Conservation (phyloP, 2,329 filamentous ascomycete genomes). For the Pseudogymnoascus sp. region DNA sequence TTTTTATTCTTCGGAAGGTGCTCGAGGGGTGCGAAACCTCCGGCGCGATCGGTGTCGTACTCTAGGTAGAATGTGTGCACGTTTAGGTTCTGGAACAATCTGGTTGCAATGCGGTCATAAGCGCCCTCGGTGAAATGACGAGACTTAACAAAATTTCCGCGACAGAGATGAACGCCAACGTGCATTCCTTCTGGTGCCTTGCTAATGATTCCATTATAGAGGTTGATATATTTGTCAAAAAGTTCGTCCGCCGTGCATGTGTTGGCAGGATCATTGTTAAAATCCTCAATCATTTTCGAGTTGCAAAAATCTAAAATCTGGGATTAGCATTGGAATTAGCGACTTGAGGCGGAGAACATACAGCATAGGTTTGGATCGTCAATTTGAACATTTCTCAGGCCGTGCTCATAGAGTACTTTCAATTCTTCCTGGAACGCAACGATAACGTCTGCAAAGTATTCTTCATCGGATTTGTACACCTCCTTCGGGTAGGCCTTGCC, state of each 20-base stretch:
- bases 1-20: constrained; percentile 54
- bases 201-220: constrained; percentile 66
- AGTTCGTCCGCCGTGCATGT: constrained; percentile 61
- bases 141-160: constrained; percentile 58
- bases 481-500: constrained; percentile 44
- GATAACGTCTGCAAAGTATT: constrained; percentile 49
- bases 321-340: background rate
- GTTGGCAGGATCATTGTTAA: constrained; percentile 50
- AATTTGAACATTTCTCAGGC: constrained; percentile 46
- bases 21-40: constrained; percentile 59
- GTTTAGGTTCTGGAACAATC: constrained; percentile 56
- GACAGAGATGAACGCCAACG: constrained; percentile 69
- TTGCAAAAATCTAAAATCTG: constrained; percentile 59
- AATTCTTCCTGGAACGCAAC: constrained; percentile 46
- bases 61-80: constrained; percentile 64
- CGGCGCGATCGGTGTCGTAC: constrained; percentile 58
- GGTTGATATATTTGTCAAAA: constrained; percentile 66
- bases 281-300: constrained; percentile 62
- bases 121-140: constrained; percentile 60
- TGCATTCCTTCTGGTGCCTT: constrained; percentile 63
- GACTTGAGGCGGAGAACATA: constrained; percentile 33
- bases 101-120: constrained; percentile 60
- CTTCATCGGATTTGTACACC: constrained; percentile 43
- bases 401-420: constrained; percentile 44
- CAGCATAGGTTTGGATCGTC: constrained; percentile 56